Conservation (phyloP, 139 green algal species). For the Yamagishiella unicocca region DNA sequence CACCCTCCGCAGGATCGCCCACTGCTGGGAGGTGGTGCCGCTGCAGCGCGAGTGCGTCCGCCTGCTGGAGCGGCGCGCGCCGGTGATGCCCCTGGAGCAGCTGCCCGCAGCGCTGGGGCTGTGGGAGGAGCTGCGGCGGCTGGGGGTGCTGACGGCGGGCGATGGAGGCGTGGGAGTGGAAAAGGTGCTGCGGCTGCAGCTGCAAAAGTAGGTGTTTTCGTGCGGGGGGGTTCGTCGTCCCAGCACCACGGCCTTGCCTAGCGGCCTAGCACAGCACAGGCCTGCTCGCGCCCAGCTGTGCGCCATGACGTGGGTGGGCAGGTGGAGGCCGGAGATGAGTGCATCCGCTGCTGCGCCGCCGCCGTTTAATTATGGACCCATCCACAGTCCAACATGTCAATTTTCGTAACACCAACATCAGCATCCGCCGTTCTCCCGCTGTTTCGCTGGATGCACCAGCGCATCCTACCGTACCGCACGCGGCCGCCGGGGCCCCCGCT, state of each 20-base stretch:
- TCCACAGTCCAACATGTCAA: too few relatives aligned
- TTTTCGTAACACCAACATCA: neutral
- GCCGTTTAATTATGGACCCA: too few relatives aligned
- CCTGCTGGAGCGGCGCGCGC: neutral
- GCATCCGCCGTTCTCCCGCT: neutral
- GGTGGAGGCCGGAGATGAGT: too few relatives aligned
- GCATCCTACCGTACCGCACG: too few relatives aligned
- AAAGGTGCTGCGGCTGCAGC: neutral
- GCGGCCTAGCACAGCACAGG: neutral
- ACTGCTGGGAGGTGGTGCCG: neutral
- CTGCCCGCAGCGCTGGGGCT: conserved; percentile 17
- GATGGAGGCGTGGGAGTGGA: neutral
- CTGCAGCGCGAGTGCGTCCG: conserved; percentile 21
- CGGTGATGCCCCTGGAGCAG: neutral
- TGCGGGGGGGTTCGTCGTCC: neutral
- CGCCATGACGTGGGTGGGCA: too few relatives aligned
- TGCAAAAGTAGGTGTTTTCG: neutral
- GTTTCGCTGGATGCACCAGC: too few relatives aligned
- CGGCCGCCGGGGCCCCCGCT: too few relatives aligned
- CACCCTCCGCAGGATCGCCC: neutral
- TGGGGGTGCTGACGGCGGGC: neutral
- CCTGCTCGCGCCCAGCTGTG: too few relatives aligned
- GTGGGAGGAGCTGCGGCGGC: neutral
- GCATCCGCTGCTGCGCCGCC: too few relatives aligned
- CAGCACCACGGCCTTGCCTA: neutral